Evolutionary conservation across 352 stramenopile species (phyloP).

Genomic region (Peronospora destructor): DNA sequence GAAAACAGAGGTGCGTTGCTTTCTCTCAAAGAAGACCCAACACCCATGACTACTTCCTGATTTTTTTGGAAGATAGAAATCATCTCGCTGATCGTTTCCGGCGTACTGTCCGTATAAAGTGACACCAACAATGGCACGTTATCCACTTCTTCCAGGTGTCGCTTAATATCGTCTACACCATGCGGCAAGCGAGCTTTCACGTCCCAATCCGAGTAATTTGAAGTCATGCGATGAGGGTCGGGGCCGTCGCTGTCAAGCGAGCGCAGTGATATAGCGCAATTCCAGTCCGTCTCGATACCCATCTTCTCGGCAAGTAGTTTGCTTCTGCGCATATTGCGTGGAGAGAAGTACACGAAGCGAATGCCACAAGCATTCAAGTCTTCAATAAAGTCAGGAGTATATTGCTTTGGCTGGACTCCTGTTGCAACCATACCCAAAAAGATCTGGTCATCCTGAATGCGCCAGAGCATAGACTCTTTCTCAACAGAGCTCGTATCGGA

Average conservation of each 20-base stretch:
- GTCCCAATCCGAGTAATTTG: constrained; percentile 96
- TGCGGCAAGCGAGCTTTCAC: constrained; percentile 94
- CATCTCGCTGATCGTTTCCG: constrained; percentile 93
- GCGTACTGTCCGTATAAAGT: constrained; percentile 96
- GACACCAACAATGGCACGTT: constrained; percentile 97
- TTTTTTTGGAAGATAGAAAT: constrained; percentile 83
- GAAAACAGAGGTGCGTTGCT: constrained; percentile 74
- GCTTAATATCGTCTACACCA: constrained; percentile 92
- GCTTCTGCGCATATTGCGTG: constrained; percentile 95
- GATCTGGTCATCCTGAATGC: constrained; percentile 93
- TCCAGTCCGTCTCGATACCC: constrained; percentile 98
- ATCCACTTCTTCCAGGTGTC: constrained; percentile 95
- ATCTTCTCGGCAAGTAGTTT: constrained; percentile 97
- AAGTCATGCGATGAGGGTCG: constrained; percentile 94
- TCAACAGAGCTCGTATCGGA: constrained; percentile 49
- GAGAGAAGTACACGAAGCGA: constrained; percentile 98
- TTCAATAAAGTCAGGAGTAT: constrained; percentile 93
- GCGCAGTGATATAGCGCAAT: constrained; percentile 96
- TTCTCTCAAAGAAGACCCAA: constrained; percentile 70
- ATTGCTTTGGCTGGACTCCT: constrained; percentile 89
- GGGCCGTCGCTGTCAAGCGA: constrained; percentile 87
- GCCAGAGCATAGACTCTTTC: constrained; percentile 61
- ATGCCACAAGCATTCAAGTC: constrained; percentile 93
- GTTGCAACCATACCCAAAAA: constrained; percentile 96
- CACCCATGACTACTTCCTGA: constrained; percentile 74